Base-by-base conservation (phyloP, 139 green algal genomes). In the Chlamydomonas sphaeroides region DNA sequence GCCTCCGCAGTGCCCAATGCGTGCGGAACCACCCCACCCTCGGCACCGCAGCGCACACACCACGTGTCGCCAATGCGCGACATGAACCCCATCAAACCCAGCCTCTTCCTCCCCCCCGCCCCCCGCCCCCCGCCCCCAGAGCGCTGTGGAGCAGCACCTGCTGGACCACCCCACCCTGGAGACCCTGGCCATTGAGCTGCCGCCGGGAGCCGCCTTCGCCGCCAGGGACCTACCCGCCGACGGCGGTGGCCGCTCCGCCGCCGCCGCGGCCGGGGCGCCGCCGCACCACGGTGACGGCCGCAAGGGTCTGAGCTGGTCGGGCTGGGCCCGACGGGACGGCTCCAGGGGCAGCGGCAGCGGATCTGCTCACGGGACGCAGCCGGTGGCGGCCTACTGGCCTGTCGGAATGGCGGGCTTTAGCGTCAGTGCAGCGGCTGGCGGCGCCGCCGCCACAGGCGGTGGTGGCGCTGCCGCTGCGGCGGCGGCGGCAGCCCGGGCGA, bases 181-280 rank as follows among this genome's bases (percentile, higher is more conserved):
- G 65, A 86, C 85, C 6, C 69, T 89, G n/a, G 85, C 85, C 65
- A 86, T 89, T 33, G 85, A 89, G 85, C 78, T 86, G 32, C 85
- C 85, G 2, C 59, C 74, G 10, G 74, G 74, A 18, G 74, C 74
- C 6, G 8, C 41, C 18, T 71, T 81, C 74, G 74, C 74, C 0
- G 30, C 74, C 3, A 59, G 74, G 5, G 65, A 84, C 59, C 7
- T 56, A 14, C 42, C 20, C 67, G 30, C 51, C 25, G n/a, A 30
- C 35, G 57, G 67, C 10, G 33, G 48, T 41, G 33, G 48, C 26
- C 33, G 36, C 20, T 48, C 15, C 7, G 51, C 17, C 71, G 20
- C 7, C 51, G 51, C n/a, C n/a, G n/a, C 14, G 7, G 30, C 6
- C 35, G 63, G 63, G 25, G 4, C 48, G 35, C 20, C 42, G 69